Percentiles rank a stretch among this genome's conserved stretches.
Conservation (phyloP, 495 filamentous ascomycete genomes). For the Aspergillus mulundensis region DNA sequence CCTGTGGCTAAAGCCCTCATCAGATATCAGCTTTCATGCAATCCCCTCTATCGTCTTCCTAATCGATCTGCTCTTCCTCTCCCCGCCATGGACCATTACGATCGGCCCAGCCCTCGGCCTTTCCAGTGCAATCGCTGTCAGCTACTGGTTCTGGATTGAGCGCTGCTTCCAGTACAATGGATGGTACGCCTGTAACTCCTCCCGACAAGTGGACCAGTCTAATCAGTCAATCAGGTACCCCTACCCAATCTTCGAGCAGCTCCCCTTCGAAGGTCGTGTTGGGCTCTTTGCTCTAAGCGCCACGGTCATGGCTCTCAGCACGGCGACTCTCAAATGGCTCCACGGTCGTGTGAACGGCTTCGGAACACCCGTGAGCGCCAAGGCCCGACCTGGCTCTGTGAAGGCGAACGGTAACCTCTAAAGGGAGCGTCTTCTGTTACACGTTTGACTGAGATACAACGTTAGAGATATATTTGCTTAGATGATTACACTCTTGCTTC, state of each 20-base stretch:
- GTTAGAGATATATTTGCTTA: neutral
- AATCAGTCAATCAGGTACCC: slow-evolving; percentile 57
- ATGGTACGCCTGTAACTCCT: slow-evolving; percentile 42
- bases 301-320: slow-evolving; percentile 66
- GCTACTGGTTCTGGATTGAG: slow-evolving; percentile 89
- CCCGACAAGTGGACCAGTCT: neutral
- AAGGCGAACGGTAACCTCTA: slow-evolving; percentile 25
- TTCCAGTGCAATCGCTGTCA: slow-evolving; percentile 61
- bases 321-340: slow-evolving; percentile 59
- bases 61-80: slow-evolving; percentile 68
- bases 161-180: slow-evolving; percentile 71
- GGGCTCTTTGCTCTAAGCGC: slow-evolving; percentile 68
- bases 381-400: slow-evolving; percentile 31
- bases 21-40: slow-evolving; percentile 77
- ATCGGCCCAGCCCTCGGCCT: slow-evolving; percentile 56
- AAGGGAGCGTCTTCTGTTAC: neutral
- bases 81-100: slow-evolving; percentile 75
- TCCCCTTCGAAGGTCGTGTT: slow-evolving; percentile 58
- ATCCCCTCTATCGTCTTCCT: slow-evolving; percentile 67
- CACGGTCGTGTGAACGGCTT: slow-evolving; percentile 69
- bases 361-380: slow-evolving; percentile 20
- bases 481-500: neutral
- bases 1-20: neutral
- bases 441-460: neutral
- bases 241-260: slow-evolving; percentile 72